phyloP scores from a whole-genome alignment of 192 early-diverging fungal species.

The Coemansia sp. region DNA sequence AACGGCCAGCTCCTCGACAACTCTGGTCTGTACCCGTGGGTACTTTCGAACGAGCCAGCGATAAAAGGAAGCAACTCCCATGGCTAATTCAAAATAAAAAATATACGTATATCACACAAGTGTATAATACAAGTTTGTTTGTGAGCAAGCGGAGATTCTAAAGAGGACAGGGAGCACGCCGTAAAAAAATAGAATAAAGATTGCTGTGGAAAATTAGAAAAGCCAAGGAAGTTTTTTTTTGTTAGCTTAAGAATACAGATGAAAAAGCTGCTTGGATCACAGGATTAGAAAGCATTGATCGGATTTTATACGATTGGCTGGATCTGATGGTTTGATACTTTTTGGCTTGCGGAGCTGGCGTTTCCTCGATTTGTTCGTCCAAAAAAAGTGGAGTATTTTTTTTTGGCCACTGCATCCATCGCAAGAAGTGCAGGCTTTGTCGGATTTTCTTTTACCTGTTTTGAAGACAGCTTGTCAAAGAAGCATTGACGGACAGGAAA shows the following conservation, averaged over 20 bases:
- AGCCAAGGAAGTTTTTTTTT: not conserved
- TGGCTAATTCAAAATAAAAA: conserved; percentile 22
- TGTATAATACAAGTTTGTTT: conserved; percentile 6
- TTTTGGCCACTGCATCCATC: not conserved
- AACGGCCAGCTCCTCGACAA: conserved; percentile 71
- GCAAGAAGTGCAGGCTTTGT: not conserved
- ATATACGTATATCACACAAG: conserved; percentile 6
- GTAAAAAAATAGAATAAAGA: not conserved
- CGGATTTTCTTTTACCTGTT: not conserved
- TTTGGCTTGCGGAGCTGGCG: too few species aligned
- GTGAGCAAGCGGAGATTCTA: not conserved
- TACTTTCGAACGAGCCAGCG: conserved; percentile 81
- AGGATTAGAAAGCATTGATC: not conserved
- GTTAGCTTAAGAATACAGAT: not conserved
- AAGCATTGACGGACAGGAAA: not conserved
- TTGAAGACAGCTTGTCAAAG: not conserved
- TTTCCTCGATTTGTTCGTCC: too few species aligned
- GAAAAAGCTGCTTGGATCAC: not conserved
- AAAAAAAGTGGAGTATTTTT: not conserved
- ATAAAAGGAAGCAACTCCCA: conserved; percentile 85
- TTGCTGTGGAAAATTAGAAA: not conserved
- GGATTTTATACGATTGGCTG: not conserved
- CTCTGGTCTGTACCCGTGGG: conserved; percentile 67
- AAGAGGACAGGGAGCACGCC: not conserved
- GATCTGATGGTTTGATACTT: too few species aligned